These are phyloP conservation scores for Tuber melanosporum DNA, from an alignment of 495 filamentous ascomycete species.

Conservation along the genomic window DNA sequence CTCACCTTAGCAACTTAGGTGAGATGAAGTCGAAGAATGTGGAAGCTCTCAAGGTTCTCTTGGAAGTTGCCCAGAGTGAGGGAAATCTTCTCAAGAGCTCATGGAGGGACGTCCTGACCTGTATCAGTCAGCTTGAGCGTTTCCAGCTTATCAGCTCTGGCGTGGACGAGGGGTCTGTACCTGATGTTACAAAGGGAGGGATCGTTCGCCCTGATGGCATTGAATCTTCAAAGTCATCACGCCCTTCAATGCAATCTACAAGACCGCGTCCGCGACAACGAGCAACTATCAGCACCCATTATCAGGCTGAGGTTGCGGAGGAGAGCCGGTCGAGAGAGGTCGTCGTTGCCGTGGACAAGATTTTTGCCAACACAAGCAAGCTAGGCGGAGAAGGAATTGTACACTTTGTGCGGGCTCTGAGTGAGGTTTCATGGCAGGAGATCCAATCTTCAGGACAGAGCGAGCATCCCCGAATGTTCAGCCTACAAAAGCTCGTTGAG, in stretches of 20 bases:
- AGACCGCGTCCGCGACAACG: conserved; percentile 55
- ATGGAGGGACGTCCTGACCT: conserved; percentile 92
- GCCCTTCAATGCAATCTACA: conserved; percentile 61
- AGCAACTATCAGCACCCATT: conserved; percentile 60
- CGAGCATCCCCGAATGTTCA: conserved; percentile 90
- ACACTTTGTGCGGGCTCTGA: conserved; percentile 88
- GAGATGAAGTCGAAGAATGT: conserved; percentile 97
- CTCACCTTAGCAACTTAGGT: conserved; percentile 87
- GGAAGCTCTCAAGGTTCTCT: conserved; percentile 79
- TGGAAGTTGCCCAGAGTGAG: conserved; percentile 87
- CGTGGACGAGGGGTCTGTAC: conserved; percentile 83
- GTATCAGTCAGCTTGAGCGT: conserved; percentile 90
- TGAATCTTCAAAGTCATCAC: conserved; percentile 38
- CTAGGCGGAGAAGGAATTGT: conserved; percentile 92
- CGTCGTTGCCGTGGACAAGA: conserved; percentile 83
- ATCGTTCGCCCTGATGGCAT: conserved; percentile 56
- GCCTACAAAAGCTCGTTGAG: conserved; percentile 94
- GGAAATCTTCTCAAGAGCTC: conserved; percentile 81
- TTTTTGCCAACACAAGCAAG: conserved; percentile 93
- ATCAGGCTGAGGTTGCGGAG: conserved; percentile 78
- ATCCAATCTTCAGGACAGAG: conserved; percentile 94
- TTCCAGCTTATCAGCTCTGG: conserved; percentile 92
- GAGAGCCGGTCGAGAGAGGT: conserved; percentile 89
- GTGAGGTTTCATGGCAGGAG: conserved; percentile 97
- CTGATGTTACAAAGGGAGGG: conserved; percentile 81